Evolutionary conservation across 106 monocot species (phyloP), one percentile per base, ranked within the genome.

Genomic region (Acanthochlamys bracteata): DNA sequence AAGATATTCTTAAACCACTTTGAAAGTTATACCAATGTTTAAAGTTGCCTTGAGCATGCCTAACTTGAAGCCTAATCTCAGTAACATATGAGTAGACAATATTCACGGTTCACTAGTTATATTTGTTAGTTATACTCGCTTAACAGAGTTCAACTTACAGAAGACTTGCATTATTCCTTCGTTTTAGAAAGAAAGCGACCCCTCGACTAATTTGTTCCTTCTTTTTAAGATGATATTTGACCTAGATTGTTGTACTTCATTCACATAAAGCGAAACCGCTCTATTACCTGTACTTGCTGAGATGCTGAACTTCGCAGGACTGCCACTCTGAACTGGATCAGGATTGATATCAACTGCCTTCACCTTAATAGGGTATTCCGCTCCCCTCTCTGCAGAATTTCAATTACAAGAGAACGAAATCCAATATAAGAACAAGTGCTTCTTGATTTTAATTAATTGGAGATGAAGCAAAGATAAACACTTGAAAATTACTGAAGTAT

Each of bases 251-350:
- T 49, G 49, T 9, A 49, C 12, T 12, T 49, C 10, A 10, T 1
- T 14, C 49, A 14, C 2, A 49, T 49, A 4, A 49, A 10, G 15
- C 2, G 17, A 49, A 14, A 49, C 2, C 49, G 10, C 49, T 14
- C 15, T 8, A n/a, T 42, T 79, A 79, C 79, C 79, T 33, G 79
- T 70, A 15, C 21, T 58, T 49, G 74, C 79, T 1, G 74, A 70
- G 59, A 79, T 74, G 49, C 45, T 79, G 70, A 79, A 79, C 39
- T 64, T 74, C 6, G 74, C 66, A 27, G 60, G 70, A 54, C 54
- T 42, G 53, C 79, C 79, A 4, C 65, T 41, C 17, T 24, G 51
- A 55, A 79, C 53, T 11, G 79, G 79, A 56, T 70, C 24, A 16
- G 79, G 79, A 47, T 39, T 51, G 20, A 79, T 70, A n/a, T 60